Evolutionary conservation across 2,329 filamentous ascomycete species (phyloP).

Genomic region (Xylaria sp.): DNA sequence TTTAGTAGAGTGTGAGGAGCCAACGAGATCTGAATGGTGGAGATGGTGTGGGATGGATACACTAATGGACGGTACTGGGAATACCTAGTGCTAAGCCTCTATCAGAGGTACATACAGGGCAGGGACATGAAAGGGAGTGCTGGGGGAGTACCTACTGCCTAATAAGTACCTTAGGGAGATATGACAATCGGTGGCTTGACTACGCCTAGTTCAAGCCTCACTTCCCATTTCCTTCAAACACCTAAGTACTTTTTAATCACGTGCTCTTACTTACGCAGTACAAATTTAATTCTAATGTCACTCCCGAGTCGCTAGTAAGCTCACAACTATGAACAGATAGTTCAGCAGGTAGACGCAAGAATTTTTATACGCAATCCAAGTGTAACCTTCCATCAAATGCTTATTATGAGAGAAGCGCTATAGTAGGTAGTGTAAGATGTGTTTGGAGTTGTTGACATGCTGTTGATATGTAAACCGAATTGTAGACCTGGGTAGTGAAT

Average conservation of each 20-base stretch:
- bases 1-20: slow-evolving; percentile 28
- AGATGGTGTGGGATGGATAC: slow-evolving; percentile 25
- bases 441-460: no score
- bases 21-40: slow-evolving; percentile 32
- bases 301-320: not conserved
- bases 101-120: slow-evolving; percentile 5
- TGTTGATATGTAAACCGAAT: no score
- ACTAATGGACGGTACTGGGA: not conserved
- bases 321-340: not conserved
- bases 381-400: not conserved
- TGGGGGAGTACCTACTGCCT: no score
- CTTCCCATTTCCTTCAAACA: not conserved
- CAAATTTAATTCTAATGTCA: not conserved
- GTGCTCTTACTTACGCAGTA: slow-evolving; percentile 8
- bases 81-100: slow-evolving; percentile 1
- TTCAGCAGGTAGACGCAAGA: not conserved
- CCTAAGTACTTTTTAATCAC: not conserved
- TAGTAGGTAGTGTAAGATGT: no score
- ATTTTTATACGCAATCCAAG: not conserved
- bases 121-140: no score
- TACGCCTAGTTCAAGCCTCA: slow-evolving; percentile 11
- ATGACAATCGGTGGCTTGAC: slow-evolving; percentile 9
- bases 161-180: no score
- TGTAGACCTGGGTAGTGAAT: no score
- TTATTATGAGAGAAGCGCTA: no score